These are phyloP conservation scores for Fusarium equiseti DNA, from an alignment of 2,329 filamentous ascomycete species.

Conservation along the genomic window DNA sequence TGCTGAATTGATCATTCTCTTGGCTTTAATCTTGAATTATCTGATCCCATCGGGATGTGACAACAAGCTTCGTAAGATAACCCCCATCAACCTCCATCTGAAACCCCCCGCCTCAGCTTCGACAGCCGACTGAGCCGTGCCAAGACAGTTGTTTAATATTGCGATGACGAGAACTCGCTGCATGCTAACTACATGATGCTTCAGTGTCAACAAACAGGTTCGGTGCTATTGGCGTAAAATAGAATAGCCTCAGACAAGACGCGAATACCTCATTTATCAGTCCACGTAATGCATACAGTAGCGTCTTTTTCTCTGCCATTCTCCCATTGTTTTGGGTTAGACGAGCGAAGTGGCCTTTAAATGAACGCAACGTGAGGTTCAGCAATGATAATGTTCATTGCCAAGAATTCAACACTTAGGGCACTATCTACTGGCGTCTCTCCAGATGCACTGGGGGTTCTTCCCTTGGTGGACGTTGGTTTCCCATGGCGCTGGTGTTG, in stretches of 20 bases:
- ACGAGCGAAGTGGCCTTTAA: not conserved
- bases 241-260: constrained; percentile 6
- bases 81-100: constrained; percentile 10
- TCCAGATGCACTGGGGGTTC: not conserved
- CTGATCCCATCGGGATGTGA: constrained; percentile 7
- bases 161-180: not conserved
- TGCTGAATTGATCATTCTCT: not conserved
- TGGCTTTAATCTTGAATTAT: constrained; percentile 3
- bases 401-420: not conserved
- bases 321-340: not conserved
- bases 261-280: constrained; percentile 29
- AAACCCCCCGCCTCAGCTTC: constrained; percentile 16
- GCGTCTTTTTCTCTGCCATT: constrained; percentile 1
- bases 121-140: constrained; percentile 31
- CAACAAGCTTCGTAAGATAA: constrained; percentile 8
- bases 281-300: constrained; percentile 33
- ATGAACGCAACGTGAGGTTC: not conserved
- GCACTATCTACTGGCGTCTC: not conserved
- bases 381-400: not conserved
- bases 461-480: not conserved
- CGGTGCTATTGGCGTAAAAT: constrained; percentile 28
- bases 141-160: constrained; percentile 19
- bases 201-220: not conserved
- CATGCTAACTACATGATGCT: not conserved
- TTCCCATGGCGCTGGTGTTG: not conserved